Conservation (phyloP, 2,329 filamentous ascomycete species). For the Phialocephala sp. region DNA sequence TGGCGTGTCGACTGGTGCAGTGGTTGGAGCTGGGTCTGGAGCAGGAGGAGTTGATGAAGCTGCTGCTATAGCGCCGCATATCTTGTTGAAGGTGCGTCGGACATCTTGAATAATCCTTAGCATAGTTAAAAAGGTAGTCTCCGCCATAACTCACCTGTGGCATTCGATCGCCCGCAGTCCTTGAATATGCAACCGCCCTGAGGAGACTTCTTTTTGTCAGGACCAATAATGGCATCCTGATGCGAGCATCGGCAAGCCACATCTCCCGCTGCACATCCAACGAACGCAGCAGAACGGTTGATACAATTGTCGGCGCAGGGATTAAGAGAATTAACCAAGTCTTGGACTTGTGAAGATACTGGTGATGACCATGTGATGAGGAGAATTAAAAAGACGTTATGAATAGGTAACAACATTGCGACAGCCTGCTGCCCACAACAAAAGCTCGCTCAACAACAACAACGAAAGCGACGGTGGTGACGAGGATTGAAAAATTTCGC, state of each 20-base stretch:
- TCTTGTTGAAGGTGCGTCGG: background rate
- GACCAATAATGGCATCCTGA: background rate
- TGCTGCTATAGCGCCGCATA: background rate
- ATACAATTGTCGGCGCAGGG: constrained; percentile 1
- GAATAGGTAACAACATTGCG: background rate
- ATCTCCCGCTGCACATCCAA: background rate
- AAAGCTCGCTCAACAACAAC: constrained; percentile 1
- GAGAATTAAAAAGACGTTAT: constrained; percentile 1
- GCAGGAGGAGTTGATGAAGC: background rate
- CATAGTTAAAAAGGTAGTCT: too few species aligned
- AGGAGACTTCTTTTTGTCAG: background rate
- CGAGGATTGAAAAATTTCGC: background rate
- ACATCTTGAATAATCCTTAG: background rate
- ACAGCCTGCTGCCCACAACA: constrained; percentile 7
- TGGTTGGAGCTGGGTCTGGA: background rate
- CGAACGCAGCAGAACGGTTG: background rate
- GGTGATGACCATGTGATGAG: constrained; percentile 3
- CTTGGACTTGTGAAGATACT: background rate
- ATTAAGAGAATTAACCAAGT: background rate
- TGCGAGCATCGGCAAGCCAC: background rate
- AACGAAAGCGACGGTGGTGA: background rate
- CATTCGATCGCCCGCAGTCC: background rate
- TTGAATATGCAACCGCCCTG: background rate
- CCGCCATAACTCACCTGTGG: background rate
- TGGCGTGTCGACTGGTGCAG: background rate